A percentile compares a stretch with the other conserved stretches of the same genome.
Evolutionary conservation across 192 early-diverging fungal genomes (phyloP).

Genomic region (Obelidium mucronatum): DNA sequence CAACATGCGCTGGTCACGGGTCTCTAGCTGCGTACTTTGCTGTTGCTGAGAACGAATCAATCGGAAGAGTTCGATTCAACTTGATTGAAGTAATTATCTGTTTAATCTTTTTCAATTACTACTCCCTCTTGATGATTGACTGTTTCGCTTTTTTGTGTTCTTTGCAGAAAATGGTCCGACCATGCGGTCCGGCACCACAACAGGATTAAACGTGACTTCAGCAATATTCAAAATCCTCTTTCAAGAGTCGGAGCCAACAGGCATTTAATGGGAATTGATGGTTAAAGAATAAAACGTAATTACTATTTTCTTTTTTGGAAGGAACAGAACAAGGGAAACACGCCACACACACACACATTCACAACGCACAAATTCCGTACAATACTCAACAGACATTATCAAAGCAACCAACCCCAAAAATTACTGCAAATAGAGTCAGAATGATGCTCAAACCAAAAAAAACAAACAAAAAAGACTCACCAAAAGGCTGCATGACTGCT

Average conservation of each 20-base stretch:
- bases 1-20: slow-evolving; percentile 81
- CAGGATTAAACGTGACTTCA: slow-evolving; percentile 17
- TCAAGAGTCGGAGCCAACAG: no score
- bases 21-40: slow-evolving; percentile 81
- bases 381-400: no score
- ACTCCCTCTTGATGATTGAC: no score
- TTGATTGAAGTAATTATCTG: slow-evolving; percentile 69
- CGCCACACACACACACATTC: neutral
- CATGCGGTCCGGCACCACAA: slow-evolving; percentile 27
- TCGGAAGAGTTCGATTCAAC: slow-evolving; percentile 76
- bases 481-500: slow-evolving; percentile 70
- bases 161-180: slow-evolving; percentile 30
- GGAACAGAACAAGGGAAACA: no score
- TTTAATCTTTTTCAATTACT: no score
- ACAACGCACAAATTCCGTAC: no score
- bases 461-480: slow-evolving; percentile 59
- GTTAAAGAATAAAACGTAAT: no score
- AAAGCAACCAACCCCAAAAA: no score
- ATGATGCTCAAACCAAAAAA: neutral
- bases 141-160: neutral
- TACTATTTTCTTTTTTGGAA: no score
- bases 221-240: no score
- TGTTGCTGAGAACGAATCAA: slow-evolving; percentile 86
- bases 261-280: no score
- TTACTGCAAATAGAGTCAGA: neutral